phyloP scores from a whole-genome alignment of 371 early-diverging fungal species.

The Catenaria anguillulae region DNA sequence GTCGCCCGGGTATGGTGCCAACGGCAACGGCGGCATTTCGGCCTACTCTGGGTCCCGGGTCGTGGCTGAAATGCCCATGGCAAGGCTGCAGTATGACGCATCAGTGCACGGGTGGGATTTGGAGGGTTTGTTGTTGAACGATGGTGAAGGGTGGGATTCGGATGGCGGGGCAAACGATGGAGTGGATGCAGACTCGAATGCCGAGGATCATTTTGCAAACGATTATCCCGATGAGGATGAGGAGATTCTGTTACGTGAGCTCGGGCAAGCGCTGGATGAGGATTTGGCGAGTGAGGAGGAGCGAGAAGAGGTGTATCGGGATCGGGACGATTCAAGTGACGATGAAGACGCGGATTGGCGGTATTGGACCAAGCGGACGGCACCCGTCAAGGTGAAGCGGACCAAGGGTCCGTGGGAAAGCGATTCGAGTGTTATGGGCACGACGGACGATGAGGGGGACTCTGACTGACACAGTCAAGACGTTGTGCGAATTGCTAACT shows the following conservation, averaged over 20 bases:
- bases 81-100: background rate
- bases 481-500: too few species aligned
- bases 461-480: too few species aligned
- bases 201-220: background rate
- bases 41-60: background rate
- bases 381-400: too few species aligned
- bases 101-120: background rate
- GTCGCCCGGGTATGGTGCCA: background rate
- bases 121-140: background rate
- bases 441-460: too few species aligned
- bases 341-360: too few species aligned
- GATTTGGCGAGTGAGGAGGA: slow-evolving; percentile 8
- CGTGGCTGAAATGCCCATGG: background rate
- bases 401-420: too few species aligned
- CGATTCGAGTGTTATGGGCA: too few species aligned
- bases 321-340: too few species aligned
- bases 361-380: too few species aligned
- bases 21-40: background rate
- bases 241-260: background rate
- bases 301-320: slow-evolving; percentile 7
- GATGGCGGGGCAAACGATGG: background rate
- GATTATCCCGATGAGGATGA: background rate
- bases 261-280: slow-evolving; percentile 9
- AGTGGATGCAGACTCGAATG: background rate
- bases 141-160: background rate